These are phyloP conservation scores for Monilinia aucupariae DNA, from an alignment of 2,329 filamentous ascomycete species.

Conservation along the genomic window DNA sequence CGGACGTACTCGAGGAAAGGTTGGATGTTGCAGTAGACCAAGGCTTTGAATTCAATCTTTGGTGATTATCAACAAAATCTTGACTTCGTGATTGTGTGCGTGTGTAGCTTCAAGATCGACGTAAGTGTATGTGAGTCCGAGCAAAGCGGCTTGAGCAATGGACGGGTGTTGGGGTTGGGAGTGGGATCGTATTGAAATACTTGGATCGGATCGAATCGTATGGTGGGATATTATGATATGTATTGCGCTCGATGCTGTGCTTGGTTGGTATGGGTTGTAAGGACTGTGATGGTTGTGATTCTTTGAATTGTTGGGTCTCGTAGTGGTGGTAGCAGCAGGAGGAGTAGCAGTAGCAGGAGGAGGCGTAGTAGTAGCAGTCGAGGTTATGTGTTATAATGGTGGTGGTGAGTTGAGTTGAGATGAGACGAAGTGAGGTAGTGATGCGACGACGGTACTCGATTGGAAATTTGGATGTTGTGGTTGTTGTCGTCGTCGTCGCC, in stretches of 20 bases:
- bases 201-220: not conserved
- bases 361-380: not conserved
- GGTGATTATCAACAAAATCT: not conserved
- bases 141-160: not conserved
- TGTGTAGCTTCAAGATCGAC: not conserved
- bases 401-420: no score
- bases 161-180: no score
- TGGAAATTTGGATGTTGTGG: no score
- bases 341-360: slow-evolving; percentile 1
- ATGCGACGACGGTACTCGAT: no score
- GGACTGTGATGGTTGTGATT: not conserved
- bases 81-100: not conserved
- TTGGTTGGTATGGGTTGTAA: not conserved
- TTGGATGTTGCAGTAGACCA: not conserved
- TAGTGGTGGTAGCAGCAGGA: slow-evolving; percentile 12
- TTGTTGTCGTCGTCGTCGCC: no score
- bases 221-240: not conserved
- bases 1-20: not conserved
- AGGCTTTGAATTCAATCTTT: not conserved
- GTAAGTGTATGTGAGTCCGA: not conserved
- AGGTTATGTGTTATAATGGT: no score
- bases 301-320: not conserved
- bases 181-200: not conserved
- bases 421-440: no score
- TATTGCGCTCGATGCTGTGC: not conserved